Conservation (phyloP, 345 rosid species). For the Eucalyptus cloeziana region DNA sequence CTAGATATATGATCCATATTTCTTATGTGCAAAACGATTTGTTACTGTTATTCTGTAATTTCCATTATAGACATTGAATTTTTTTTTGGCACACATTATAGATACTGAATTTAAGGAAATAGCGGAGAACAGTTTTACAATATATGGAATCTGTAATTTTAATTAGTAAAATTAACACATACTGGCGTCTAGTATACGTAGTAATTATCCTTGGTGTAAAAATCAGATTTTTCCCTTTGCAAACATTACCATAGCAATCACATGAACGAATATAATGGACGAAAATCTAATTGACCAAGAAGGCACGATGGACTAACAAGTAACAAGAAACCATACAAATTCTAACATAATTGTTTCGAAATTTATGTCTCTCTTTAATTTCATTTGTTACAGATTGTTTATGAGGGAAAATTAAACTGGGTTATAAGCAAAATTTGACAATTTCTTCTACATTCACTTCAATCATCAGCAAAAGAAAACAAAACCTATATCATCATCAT, state of each 20-base stretch:
- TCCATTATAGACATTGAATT: not conserved
- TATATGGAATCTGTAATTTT: not conserved
- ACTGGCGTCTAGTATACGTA: not conserved
- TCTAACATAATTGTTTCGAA: not conserved
- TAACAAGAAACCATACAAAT: not conserved
- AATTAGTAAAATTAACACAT: not conserved
- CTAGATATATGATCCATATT: not conserved
- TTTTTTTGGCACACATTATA: not conserved
- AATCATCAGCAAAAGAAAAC: not conserved
- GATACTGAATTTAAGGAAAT: not conserved
- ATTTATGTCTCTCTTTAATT: not conserved
- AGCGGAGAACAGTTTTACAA: not conserved
- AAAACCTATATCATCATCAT: not conserved
- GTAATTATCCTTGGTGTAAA: not conserved
- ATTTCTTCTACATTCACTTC: not conserved
- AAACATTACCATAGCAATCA: not conserved
- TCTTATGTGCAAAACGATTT: not conserved
- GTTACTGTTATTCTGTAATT: not conserved
- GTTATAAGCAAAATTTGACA: not conserved
- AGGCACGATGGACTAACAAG: not conserved
- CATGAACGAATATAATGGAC: not conserved
- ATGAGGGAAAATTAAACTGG: not conserved
- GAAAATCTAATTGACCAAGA: not conserved
- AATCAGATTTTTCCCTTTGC: not conserved
- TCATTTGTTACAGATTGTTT: not conserved